Evolutionary conservation across 768 basidiomycete genomes (phyloP).

Genomic region (Calocybe gangraenosa): DNA sequence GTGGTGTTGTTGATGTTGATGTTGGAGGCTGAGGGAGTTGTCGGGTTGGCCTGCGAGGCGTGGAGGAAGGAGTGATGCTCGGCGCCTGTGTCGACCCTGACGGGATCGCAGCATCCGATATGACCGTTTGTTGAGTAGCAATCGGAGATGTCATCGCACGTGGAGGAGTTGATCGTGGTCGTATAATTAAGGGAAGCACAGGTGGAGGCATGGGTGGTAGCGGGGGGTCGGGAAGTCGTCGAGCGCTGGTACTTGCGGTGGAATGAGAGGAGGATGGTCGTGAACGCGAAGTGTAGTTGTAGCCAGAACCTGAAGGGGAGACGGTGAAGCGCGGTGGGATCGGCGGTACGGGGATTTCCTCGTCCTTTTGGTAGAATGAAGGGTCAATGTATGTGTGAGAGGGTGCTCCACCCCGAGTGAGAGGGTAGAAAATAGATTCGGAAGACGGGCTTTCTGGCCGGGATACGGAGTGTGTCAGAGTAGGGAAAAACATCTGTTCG

Average conservation of each 20-base stretch:
- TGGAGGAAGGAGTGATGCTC: not conserved
- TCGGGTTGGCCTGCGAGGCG: slow-evolving; percentile 9
- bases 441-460: slow-evolving; percentile 40
- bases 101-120: not conserved
- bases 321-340: slow-evolving; percentile 28
- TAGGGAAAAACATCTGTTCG: slow-evolving; percentile 25
- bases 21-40: slow-evolving; percentile 13
- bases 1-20: not conserved
- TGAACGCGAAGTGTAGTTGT: slow-evolving; percentile 2
- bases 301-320: slow-evolving; percentile 6
- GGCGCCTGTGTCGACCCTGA: not conserved
- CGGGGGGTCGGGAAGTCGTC: slow-evolving; percentile 20
- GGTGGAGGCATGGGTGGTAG: slow-evolving; percentile 16
- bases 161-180: slow-evolving; percentile 21
- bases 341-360: slow-evolving; percentile 33
- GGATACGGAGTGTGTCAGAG: slow-evolving; percentile 8
- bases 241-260: slow-evolving; percentile 5
- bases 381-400: slow-evolving; percentile 42
- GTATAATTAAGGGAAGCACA: slow-evolving; percentile 13
- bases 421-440: slow-evolving; percentile 43
- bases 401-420: slow-evolving; percentile 37
- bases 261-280: slow-evolving; percentile 15
- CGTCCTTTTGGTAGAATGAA: slow-evolving; percentile 29
- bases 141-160: slow-evolving; percentile 14
- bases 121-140: not conserved